Evolutionary conservation across 345 rosid genomes (phyloP).

Genomic region (Carallia pectinifolia): DNA sequence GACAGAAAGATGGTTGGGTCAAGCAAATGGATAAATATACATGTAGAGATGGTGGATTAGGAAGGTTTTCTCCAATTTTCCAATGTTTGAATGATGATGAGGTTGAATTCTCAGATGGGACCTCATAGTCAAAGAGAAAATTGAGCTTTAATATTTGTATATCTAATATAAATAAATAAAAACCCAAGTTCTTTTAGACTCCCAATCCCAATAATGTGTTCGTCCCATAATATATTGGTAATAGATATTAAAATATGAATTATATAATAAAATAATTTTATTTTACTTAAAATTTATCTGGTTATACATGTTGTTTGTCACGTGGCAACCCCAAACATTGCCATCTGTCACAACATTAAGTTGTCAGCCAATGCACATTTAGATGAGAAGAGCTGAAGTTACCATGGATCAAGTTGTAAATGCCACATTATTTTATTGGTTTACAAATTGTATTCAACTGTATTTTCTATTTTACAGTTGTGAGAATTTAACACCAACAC

Average conservation of each 20-base stretch:
- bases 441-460: no score
- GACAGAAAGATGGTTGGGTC: conserved; percentile 15
- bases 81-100: conserved; percentile 29
- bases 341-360: neutral
- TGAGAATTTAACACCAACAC: no score
- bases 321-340: neutral
- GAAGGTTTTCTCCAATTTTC: conserved; percentile 40
- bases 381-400: neutral
- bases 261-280: neutral
- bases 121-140: conserved; percentile 27
- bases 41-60: conserved; percentile 29
- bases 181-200: neutral
- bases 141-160: neutral
- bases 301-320: conserved; percentile 1
- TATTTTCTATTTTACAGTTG: no score
- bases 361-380: no score
- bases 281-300: conserved; percentile 7
- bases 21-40: conserved; percentile 17
- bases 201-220: neutral
- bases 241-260: neutral
- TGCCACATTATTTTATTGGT: no score
- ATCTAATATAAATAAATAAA: conserved; percentile 1
- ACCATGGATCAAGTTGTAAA: neutral
- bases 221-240: neutral
- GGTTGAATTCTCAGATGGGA: conserved; percentile 38